Conservation (phyloP, 1,284 basidiomycete species). For the Leccinum proliferum region DNA sequence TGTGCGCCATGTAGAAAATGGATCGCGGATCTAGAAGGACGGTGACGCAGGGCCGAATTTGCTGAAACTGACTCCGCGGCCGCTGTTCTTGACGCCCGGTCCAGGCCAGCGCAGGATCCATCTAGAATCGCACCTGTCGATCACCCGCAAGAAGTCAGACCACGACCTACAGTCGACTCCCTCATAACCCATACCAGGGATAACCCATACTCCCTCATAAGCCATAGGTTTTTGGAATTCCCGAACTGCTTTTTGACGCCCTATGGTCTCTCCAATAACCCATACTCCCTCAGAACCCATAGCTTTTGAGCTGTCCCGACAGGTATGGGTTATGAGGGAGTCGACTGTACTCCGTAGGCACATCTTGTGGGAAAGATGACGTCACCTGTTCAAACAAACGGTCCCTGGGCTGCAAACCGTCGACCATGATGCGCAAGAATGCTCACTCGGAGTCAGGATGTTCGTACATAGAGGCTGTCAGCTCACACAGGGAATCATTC, state of each 20-base stretch:
- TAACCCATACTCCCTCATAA: too few relatives aligned
- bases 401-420: conserved; percentile 76
- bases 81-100: conserved; percentile 83
- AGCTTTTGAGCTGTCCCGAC: too few relatives aligned
- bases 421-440: too few relatives aligned
- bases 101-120: conserved; percentile 93
- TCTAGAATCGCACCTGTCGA: conserved; percentile 63
- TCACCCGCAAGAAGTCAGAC: background rate
- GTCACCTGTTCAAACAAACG: conserved; percentile 50
- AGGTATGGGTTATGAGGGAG: too few relatives aligned
- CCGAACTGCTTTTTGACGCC: too few relatives aligned
- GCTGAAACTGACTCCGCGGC: conserved; percentile 84
- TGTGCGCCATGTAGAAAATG: too few relatives aligned
- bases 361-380: background rate
- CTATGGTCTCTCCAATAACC: too few relatives aligned
- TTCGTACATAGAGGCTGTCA: conserved; percentile 90
- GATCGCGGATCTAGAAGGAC: background rate
- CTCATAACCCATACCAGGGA: too few relatives aligned
- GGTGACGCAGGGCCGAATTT: conserved; percentile 58
- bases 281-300: too few relatives aligned
- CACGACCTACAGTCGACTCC: too few relatives aligned
- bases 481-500: conserved; percentile 95
- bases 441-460: too few relatives aligned
- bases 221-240: too few relatives aligned
- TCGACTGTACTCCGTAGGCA: background rate